phyloP scores from a whole-genome alignment of 257 asterid genomes.

The Plectranthus barbatus region DNA sequence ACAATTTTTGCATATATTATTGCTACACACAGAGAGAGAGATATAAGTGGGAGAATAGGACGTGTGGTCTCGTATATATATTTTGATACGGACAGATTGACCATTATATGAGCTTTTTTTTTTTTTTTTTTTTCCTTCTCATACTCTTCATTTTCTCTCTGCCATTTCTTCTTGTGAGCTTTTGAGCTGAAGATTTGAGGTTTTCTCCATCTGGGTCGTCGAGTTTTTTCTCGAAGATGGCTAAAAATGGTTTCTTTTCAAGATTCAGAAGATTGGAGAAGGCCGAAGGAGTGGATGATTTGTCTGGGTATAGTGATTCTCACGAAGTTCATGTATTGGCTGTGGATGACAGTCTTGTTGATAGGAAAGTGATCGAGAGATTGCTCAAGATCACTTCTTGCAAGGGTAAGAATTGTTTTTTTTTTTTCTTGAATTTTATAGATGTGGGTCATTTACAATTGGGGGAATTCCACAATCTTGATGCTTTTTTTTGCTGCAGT shows the following conservation, averaged over 20 bases:
- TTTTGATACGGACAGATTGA: slow-evolving; percentile 35
- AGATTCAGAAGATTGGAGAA: slow-evolving; percentile 37
- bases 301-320: slow-evolving; percentile 17
- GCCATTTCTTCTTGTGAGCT: background rate
- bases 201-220: slow-evolving; percentile 24
- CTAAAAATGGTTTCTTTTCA: slow-evolving; percentile 44
- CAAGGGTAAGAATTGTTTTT: slow-evolving; percentile 31
- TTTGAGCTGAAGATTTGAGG: slow-evolving; percentile 11
- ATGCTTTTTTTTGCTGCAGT: slow-evolving; percentile 48
- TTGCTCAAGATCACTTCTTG: slow-evolving; percentile 61
- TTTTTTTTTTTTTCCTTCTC: slow-evolving; percentile 7
- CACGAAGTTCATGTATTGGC: slow-evolving; percentile 62
- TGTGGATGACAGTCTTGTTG: slow-evolving; percentile 63
- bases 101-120: slow-evolving; percentile 25
- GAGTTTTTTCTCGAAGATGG: slow-evolving; percentile 41
- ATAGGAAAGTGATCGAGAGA: slow-evolving; percentile 53
- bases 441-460: too few relatives aligned
- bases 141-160: too few relatives aligned
- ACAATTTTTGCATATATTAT: slow-evolving; percentile 2
- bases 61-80: slow-evolving; percentile 20
- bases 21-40: background rate
- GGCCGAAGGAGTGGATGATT: slow-evolving; percentile 23
- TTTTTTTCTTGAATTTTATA: too few relatives aligned
- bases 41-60: slow-evolving; percentile 25
- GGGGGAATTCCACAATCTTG: too few relatives aligned